A percentile compares a stretch with the other conserved stretches of the same genome.
Evolutionary conservation across 2,329 filamentous ascomycete species (phyloP).

Genomic region (Aspergillus melleus): DNA sequence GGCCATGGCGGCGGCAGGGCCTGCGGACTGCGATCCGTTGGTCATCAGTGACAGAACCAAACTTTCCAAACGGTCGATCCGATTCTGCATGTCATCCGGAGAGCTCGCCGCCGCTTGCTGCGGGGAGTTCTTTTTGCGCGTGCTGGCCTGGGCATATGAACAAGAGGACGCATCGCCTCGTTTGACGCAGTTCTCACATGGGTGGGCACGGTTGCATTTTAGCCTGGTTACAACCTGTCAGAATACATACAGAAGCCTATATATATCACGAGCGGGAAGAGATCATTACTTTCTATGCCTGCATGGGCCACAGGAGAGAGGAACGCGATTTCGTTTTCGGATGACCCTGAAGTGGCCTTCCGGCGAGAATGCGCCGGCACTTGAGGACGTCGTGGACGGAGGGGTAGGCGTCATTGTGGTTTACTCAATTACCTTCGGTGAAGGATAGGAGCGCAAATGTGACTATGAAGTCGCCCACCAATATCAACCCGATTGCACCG

Average conservation of each 20-base stretch:
- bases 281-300: slow-evolving; percentile 78
- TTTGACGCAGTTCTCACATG: slow-evolving; percentile 93
- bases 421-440: neutral
- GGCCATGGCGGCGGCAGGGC: slow-evolving; percentile 60
- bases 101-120: slow-evolving; percentile 59
- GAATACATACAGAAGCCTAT: slow-evolving; percentile 9
- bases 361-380: slow-evolving; percentile 71
- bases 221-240: slow-evolving; percentile 50
- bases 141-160: slow-evolving; percentile 70
- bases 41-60: slow-evolving; percentile 93
- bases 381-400: slow-evolving; percentile 67
- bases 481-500: neutral
- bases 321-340: slow-evolving; percentile 86
- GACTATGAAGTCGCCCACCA: neutral
- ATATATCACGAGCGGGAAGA: slow-evolving; percentile 9
- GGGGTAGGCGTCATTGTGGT: slow-evolving; percentile 41
- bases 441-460: neutral
- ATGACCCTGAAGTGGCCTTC: slow-evolving; percentile 86
- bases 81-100: slow-evolving; percentile 97
- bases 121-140: slow-evolving; percentile 67
- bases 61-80: slow-evolving; percentile 91
- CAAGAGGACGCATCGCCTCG: slow-evolving; percentile 78
- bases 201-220: slow-evolving; percentile 90
- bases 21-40: slow-evolving; percentile 67
- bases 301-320: slow-evolving; percentile 88